Percentiles rank a stretch among this genome's conserved stretches.
These are phyloP conservation scores for Phytophthora pisi DNA, from an alignment of 352 stramenopile species.

Conservation along the genomic window DNA sequence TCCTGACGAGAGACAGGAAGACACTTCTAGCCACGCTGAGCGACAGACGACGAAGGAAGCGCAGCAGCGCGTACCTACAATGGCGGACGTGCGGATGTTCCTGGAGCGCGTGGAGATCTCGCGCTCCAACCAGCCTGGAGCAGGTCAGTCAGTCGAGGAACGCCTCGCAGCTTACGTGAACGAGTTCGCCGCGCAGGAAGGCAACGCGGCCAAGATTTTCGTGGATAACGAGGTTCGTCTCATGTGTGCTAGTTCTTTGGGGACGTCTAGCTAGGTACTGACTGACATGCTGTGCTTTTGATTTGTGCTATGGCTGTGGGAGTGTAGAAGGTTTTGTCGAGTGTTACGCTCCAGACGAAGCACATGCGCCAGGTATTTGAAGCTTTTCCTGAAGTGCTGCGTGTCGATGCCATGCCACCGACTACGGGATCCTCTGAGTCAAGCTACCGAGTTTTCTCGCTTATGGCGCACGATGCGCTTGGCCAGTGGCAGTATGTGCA, in stretches of 20 bases:
- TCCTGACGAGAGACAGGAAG: slow-evolving; percentile 3
- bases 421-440: slow-evolving; percentile 11
- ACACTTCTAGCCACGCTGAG: not conserved
- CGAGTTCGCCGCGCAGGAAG: slow-evolving; percentile 36
- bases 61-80: slow-evolving; percentile 20
- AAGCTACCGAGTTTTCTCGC: slow-evolving; percentile 38
- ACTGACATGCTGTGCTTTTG: not conserved
- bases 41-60: slow-evolving; percentile 4
- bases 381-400: slow-evolving; percentile 41
- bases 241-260: not conserved
- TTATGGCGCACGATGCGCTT: slow-evolving; percentile 39
- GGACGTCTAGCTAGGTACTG: not conserved
- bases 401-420: slow-evolving; percentile 24
- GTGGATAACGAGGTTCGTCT: slow-evolving; percentile 36
- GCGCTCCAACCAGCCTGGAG: slow-evolving; percentile 10
- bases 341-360: slow-evolving; percentile 45
- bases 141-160: slow-evolving; percentile 33
- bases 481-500: slow-evolving; percentile 49
- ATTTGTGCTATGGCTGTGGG: not conserved
- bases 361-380: slow-evolving; percentile 45
- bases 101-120: slow-evolving; percentile 24
- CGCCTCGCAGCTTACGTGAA: slow-evolving; percentile 40
- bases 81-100: slow-evolving; percentile 30
- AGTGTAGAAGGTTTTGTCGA: slow-evolving; percentile 41
- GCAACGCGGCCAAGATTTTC: slow-evolving; percentile 43